Evolutionary conservation across 2,329 filamentous ascomycete genomes (phyloP), one percentile per base, ranked within the genome.

Genomic region (Leptosphaerulina australis): DNA sequence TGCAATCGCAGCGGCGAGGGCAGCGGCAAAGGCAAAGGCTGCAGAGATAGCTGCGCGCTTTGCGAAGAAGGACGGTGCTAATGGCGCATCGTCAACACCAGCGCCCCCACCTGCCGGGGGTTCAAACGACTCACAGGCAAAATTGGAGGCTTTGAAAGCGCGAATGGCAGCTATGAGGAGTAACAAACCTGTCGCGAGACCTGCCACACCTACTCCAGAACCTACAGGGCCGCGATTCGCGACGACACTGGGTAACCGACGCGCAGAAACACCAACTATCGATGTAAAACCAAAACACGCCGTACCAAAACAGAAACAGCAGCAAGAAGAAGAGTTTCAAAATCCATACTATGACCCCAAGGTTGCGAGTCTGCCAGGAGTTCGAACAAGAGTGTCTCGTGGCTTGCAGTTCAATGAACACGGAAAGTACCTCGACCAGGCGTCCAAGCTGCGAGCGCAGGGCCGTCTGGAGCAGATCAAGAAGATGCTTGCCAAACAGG

Each of bases 341-440:
- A 96, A 96, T 60, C 91, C 92, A 0, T 97, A 96, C 70, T 92
- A 88, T 59, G 90, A 95, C 64, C 80, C 87, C 6, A 87, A 77
- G 58, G 73, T 86, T 10, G 84, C 87, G 47, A 49, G 40, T n/a
- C 46, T 53, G 36, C 79, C 80, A 58, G 76, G 78, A 44, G 67
- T 75, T 56, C 79, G 72, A 65, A 79, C 82, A 28, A 83, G 91
- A 40, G 81, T 88, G 56, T 83, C 90, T 9, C 86, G 90, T 52
- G 86, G 90, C 58, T 80, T 99, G 14, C 77, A 91, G 10, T 97
- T 99, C 79, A 96, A 97, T 64, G 87, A 92, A 62, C 95, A 96
- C 72, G 94, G 94, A 44, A 97, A 97, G 81, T 97, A 96, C 68
- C 96, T 97, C 53, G 88, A 91, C 58, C 93, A 97, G 74, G 94